phyloP scores from a whole-genome alignment of 2,329 filamentous ascomycete genomes.

The Alternaria solani region DNA sequence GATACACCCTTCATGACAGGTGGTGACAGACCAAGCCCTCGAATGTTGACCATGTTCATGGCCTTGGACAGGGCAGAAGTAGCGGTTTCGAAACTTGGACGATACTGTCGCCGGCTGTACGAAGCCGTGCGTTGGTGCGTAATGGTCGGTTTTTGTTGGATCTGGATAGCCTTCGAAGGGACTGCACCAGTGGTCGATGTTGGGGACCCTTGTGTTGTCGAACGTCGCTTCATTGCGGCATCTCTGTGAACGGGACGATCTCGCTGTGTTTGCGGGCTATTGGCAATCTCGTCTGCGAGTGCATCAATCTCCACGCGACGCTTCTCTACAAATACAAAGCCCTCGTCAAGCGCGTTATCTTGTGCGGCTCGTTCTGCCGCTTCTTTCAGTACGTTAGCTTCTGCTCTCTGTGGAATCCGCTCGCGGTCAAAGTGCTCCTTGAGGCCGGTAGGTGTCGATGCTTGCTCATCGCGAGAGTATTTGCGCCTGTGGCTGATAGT shows the following conservation, averaged over 20 bases:
- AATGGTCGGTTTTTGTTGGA: conserved; percentile 69
- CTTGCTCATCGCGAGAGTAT: conserved; percentile 59
- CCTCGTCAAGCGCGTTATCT: conserved; percentile 88
- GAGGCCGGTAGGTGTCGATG: conserved; percentile 57
- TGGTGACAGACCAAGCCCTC: conserved; percentile 74
- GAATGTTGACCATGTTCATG: conserved; percentile 87
- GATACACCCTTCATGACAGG: conserved; percentile 69
- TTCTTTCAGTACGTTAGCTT: conserved; percentile 51
- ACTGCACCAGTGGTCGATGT: conserved; percentile 74
- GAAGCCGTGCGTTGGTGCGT: conserved; percentile 77
- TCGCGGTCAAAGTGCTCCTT: conserved; percentile 58
- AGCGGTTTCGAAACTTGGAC: conserved; percentile 75
- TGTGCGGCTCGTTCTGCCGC: conserved; percentile 75
- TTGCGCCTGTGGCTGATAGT: conserved; percentile 67
- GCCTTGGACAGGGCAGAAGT: conserved; percentile 95
- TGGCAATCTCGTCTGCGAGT: conserved; percentile 91
- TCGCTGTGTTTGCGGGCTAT: conserved; percentile 70
- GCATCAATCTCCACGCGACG: conserved; percentile 95
- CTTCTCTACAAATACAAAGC: conserved; percentile 97
- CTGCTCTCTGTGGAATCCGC: conserved; percentile 51
- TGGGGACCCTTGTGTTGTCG: conserved; percentile 78
- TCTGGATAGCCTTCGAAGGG: conserved; percentile 77
- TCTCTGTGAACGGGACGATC: conserved; percentile 61
- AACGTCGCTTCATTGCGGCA: conserved; percentile 73
- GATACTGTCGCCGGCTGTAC: conserved; percentile 80